These are phyloP conservation scores for Mycena maculata DNA, from an alignment of 768 basidiomycete species.

Conservation along the genomic window DNA sequence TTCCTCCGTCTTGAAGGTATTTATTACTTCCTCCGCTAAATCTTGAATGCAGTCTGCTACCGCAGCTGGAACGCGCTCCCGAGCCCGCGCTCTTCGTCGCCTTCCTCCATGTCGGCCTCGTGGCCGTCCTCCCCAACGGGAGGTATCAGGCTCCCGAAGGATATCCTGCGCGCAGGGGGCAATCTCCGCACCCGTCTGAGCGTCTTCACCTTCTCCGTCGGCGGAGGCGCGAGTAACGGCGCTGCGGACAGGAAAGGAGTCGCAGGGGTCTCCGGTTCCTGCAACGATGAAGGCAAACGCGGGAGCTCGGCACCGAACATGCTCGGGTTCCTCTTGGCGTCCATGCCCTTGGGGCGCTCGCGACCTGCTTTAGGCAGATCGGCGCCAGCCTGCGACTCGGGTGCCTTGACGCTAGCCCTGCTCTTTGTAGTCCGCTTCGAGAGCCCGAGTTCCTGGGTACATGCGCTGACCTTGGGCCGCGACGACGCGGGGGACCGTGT, in stretches of 20 bases:
- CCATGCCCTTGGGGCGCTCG: conserved; percentile 53
- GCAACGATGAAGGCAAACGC: conserved; percentile 45
- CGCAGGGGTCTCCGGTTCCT: conserved; percentile 37
- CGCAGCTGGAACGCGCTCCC: conserved; percentile 81
- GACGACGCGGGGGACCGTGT: conserved; percentile 29
- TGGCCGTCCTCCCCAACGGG: conserved; percentile 52
- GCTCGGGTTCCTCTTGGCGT: conserved; percentile 68
- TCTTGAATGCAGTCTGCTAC: conserved; percentile 39
- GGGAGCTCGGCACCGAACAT: conserved; percentile 77
- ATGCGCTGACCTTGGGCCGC: background rate
- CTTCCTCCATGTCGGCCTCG: conserved; percentile 47
- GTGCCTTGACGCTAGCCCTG: conserved; percentile 17
- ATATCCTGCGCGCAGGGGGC: conserved; percentile 68
- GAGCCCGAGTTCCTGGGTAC: background rate
- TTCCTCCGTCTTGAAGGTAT: conserved; percentile 28
- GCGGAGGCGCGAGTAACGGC: conserved; percentile 28
- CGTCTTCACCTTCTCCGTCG: conserved; percentile 52
- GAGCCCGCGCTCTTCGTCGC: conserved; percentile 53
- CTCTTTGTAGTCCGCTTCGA: conserved; percentile 26
- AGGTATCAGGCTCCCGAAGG: conserved; percentile 66
- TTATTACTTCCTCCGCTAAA: conserved; percentile 30
- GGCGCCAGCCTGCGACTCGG: conserved; percentile 17
- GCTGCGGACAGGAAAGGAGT: conserved; percentile 27
- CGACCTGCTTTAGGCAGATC: conserved; percentile 34
- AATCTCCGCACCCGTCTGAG: conserved; percentile 63